phyloP scores from a whole-genome alignment of 768 basidiomycete genomes.

The Auricularia auricula-judae region DNA sequence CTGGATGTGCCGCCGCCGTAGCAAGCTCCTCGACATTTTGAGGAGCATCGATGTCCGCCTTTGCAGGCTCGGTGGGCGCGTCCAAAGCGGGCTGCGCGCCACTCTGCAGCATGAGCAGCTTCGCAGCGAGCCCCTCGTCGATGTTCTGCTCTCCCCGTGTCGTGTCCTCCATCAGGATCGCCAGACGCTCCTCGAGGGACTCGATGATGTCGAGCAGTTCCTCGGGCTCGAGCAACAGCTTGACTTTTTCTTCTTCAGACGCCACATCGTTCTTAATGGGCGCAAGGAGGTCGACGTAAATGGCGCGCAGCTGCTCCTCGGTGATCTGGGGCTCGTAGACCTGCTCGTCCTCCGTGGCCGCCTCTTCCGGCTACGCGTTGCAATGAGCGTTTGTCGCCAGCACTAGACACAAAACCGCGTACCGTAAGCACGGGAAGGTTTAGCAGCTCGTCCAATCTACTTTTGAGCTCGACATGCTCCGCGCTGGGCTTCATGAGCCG shows the following conservation, averaged over 20 bases:
- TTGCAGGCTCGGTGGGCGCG: no score
- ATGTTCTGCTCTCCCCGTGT: constrained; percentile 13
- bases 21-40: no score
- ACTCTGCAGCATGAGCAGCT: neutral
- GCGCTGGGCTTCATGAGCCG: neutral
- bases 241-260: constrained; percentile 2
- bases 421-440: neutral
- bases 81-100: neutral
- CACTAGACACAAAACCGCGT: neutral
- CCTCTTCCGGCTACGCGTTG: neutral
- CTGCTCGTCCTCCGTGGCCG: neutral
- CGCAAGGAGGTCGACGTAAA: constrained; percentile 33
- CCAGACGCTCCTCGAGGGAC: neutral
- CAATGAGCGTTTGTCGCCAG: neutral
- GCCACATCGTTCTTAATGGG: constrained; percentile 6
- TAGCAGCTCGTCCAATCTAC: neutral
- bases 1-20: no score
- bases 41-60: no score
- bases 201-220: neutral
- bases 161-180: constrained; percentile 7
- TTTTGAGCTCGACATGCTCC: neutral
- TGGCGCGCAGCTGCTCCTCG: constrained; percentile 25
- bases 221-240: constrained; percentile 4
- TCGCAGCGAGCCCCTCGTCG: constrained; percentile 23
- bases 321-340: constrained; percentile 13